Conservation (phyloP, 768 basidiomycete genomes). For the Brasilioporus rufonigricans region DNA sequence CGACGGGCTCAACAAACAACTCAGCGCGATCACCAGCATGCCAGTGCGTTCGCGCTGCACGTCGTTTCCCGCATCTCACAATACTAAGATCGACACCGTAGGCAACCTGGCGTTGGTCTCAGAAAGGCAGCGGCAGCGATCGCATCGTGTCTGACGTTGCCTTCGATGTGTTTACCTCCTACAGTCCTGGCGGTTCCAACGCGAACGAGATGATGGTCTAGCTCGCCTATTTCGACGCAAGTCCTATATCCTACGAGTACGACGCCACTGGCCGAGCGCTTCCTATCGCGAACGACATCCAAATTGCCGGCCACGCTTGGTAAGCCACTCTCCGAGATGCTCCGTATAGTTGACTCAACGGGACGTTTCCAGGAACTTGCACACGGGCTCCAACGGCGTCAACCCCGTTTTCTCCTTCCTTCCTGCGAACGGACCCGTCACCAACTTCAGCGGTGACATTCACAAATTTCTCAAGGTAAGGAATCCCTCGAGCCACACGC, state of each 20-base stretch:
- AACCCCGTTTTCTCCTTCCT: conserved; percentile 56
- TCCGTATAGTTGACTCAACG: background rate
- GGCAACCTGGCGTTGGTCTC: conserved; percentile 59
- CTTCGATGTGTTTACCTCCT: conserved; percentile 64
- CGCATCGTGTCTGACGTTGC: conserved; percentile 53
- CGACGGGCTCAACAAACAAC: conserved; percentile 47
- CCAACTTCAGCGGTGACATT: conserved; percentile 53
- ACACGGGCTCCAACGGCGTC: conserved; percentile 49
- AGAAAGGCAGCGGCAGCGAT: conserved; percentile 33
- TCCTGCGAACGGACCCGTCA: conserved; percentile 35
- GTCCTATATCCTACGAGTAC: conserved; percentile 54
- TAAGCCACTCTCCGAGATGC: conserved; percentile 14
- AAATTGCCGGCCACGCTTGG: conserved; percentile 52
- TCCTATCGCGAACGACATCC: conserved; percentile 41
- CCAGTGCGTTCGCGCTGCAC: conserved; percentile 38
- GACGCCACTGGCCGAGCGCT: conserved; percentile 43
- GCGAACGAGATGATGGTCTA: conserved; percentile 59
- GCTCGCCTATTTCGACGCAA: conserved; percentile 57
- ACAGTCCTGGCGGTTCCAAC: conserved; percentile 44
- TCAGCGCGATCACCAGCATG: conserved; percentile 53
- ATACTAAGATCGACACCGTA: conserved; percentile 17
- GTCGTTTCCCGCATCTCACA: background rate
- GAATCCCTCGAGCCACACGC: no score
- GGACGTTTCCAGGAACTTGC: conserved; percentile 46
- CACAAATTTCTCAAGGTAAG: conserved; percentile 49